phyloP scores from a whole-genome alignment of 257 asterid species.

The Linderniella brevidens region DNA sequence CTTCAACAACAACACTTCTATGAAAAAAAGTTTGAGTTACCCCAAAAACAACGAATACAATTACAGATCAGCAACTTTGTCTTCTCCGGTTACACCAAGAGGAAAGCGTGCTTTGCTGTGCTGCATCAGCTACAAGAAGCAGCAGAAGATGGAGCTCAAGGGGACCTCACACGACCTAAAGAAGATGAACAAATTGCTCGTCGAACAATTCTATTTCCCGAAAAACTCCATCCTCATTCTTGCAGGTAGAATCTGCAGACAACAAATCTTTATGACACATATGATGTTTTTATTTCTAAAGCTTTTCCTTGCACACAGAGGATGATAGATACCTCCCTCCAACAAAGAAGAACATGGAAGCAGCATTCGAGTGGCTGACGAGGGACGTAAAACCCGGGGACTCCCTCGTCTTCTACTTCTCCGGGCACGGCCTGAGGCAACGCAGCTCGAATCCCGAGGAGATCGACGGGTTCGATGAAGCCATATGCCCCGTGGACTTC shows the following conservation, averaged over 20 bases:
- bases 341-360: constrained; percentile 15
- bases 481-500: constrained; percentile 33
- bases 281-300: background rate
- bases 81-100: constrained; percentile 12
- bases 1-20: too few relatives aligned
- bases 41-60: too few relatives aligned
- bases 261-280: background rate
- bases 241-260: constrained; percentile 19
- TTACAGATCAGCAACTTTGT: too few relatives aligned
- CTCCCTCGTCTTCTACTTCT: constrained; percentile 12
- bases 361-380: constrained; percentile 10
- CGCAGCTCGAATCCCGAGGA: constrained; percentile 2
- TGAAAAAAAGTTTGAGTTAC: too few relatives aligned
- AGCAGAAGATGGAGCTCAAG: constrained; percentile 16
- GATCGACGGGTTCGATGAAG: constrained; percentile 11
- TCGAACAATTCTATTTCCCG: constrained; percentile 17
- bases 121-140: constrained; percentile 32
- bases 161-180: constrained; percentile 25
- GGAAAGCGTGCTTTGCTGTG: constrained; percentile 39
- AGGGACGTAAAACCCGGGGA: constrained; percentile 10
- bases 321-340: constrained; percentile 17
- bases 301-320: constrained; percentile 14
- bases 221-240: constrained; percentile 20
- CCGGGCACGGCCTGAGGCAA: constrained; percentile 9
- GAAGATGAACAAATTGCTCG: constrained; percentile 17